Evolutionary conservation across 2,329 filamentous ascomycete genomes (phyloP).

Genomic region (Xylariaceae sp.): DNA sequence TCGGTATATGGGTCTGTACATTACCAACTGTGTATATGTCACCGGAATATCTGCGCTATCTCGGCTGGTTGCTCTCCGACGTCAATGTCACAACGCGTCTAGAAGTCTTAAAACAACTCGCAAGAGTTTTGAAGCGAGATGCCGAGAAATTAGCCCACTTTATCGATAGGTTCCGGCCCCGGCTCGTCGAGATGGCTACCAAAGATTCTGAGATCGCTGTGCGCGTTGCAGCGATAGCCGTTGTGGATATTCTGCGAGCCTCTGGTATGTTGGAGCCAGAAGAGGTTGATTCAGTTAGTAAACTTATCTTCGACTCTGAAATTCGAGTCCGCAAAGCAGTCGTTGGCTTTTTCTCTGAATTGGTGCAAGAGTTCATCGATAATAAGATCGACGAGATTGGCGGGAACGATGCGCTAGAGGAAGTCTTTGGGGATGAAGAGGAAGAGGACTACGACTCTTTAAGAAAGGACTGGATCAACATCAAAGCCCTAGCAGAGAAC

Average conservation of each 20-base stretch:
- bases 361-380: slow-evolving; percentile 81
- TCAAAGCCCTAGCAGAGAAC: slow-evolving; percentile 88
- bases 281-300: slow-evolving; percentile 87
- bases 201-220: slow-evolving; percentile 82
- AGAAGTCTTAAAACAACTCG: slow-evolving; percentile 86
- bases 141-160: slow-evolving; percentile 88
- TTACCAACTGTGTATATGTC: slow-evolving; percentile 91
- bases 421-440: slow-evolving; percentile 73
- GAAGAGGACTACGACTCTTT: slow-evolving; percentile 79
- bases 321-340: slow-evolving; percentile 85
- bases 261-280: slow-evolving; percentile 87
- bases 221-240: slow-evolving; percentile 77
- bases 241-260: slow-evolving; percentile 82
- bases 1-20: slow-evolving; percentile 86
- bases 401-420: slow-evolving; percentile 76
- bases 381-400: slow-evolving; percentile 83
- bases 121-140: slow-evolving; percentile 78
- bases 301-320: slow-evolving; percentile 88
- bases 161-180: slow-evolving; percentile 85
- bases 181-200: slow-evolving; percentile 91
- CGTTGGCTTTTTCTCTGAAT: slow-evolving; percentile 87
- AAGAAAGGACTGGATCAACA: slow-evolving; percentile 83
- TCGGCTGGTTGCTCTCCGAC: slow-evolving; percentile 96
- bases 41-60: slow-evolving; percentile 85
- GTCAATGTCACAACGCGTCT: slow-evolving; percentile 73